Evolutionary conservation across 768 basidiomycete genomes (phyloP), one percentile per base, ranked within the genome.

Genomic region (Strobilomyces confusus): DNA sequence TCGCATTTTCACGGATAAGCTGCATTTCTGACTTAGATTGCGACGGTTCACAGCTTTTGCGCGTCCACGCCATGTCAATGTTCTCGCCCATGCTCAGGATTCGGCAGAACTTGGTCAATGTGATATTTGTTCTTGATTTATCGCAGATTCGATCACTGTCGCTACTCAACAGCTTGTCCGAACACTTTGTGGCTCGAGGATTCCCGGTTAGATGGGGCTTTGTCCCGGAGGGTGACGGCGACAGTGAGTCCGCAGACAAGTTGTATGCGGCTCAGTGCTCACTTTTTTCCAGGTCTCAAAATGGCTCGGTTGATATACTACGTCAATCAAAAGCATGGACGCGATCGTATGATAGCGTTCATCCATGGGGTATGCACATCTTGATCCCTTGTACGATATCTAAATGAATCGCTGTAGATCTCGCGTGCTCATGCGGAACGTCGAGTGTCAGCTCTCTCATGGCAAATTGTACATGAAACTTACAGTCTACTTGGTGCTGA

Each of bases 121-220:
- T 89, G 58, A 75, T 98, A 47, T 76, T 95, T 5, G 78, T 84
- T 4, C 73, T 95, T 32, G 95, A 98, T 66, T 76, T 98, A 1
- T 84, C 92, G 9, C 78, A 81, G 38, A 71, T 77, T 0, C 69
- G 74, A 5, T 79, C 78, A 36, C 60, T 94, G 9, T 74, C 80
- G 11, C 83, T 91, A 63, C 73, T 98, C 44, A 73, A 76, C 3
- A 79, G 78, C 1, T 70, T 86, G 1, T 77, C 97, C 43, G 76
- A 79, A 15, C 80, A 76, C 52, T 83, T 95, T 65, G 83, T 98
- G 48, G 72, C 80, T 26, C 77, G 91, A 32, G 79, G 77, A 15
- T 74, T 91, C 41, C 91, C 94, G 0, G 79, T 93, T 58, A 77
- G 91, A 17, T 93, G 94, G 67, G 95, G 95, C 13, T 65, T 98